A percentile compares a stretch with the other conserved stretches of the same genome.
Evolutionary conservation across 805 yeast species (phyloP).

Genomic region (Yamadazyma endophytica): DNA sequence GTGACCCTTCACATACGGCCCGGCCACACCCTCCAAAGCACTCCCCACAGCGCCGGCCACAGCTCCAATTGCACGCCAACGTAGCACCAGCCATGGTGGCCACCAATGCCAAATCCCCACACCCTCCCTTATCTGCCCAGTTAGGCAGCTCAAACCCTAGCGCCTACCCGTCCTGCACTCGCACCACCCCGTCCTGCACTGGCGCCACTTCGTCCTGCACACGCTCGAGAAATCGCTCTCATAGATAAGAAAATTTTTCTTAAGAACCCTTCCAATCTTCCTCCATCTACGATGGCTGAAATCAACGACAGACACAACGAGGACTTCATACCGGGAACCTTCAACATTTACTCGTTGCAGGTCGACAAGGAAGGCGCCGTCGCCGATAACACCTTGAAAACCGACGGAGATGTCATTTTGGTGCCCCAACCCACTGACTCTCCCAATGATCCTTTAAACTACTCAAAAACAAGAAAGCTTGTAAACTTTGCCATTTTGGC

Average conservation of each 20-base stretch:
- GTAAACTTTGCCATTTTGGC: slow-evolving; percentile 37
- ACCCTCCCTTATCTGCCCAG: too few relatives aligned
- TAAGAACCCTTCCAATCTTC: background rate
- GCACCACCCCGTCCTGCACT: background rate
- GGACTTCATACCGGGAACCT: slow-evolving; percentile 54
- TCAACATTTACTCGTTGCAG: slow-evolving; percentile 38
- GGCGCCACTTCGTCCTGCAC: background rate
- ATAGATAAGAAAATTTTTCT: background rate
- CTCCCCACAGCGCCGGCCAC: background rate
- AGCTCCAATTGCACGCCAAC: background rate
- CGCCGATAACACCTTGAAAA: slow-evolving; percentile 12
- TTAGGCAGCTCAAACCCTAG: background rate
- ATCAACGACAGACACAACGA: slow-evolving; percentile 25
- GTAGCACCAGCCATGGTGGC: background rate
- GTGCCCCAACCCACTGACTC: slow-evolving; percentile 50
- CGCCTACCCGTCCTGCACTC: background rate
- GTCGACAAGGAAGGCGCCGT: slow-evolving; percentile 5
- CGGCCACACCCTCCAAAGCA: background rate
- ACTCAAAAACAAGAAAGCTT: slow-evolving; percentile 31
- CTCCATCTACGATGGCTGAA: slow-evolving; percentile 12
- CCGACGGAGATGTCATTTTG: slow-evolving; percentile 30
- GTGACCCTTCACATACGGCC: too few relatives aligned
- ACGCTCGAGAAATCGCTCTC: background rate
- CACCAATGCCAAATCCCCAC: background rate
- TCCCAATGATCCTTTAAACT: slow-evolving; percentile 46